Percentiles rank a stretch among this genome's conserved stretches.
phyloP scores from a whole-genome alignment of 108 stramenopile species.

The Pseudonitzschia multistriata region DNA sequence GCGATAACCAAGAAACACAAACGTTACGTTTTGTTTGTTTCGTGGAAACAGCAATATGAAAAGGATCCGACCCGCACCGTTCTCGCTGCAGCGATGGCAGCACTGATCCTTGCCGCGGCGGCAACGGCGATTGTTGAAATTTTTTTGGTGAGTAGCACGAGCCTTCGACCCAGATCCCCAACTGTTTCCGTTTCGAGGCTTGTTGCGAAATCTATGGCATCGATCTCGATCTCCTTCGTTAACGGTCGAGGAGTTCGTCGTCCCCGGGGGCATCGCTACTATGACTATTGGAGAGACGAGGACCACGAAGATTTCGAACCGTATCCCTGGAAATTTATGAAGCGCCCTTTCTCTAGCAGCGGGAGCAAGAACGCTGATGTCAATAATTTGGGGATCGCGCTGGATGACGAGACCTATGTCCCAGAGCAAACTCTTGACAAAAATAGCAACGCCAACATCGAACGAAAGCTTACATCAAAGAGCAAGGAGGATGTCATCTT shows the following conservation, averaged over 20 bases:
- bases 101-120: background rate
- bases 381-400: background rate
- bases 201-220: background rate
- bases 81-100: background rate
- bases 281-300: slow-evolving; percentile 4
- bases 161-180: background rate
- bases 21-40: background rate
- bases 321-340: slow-evolving; percentile 22
- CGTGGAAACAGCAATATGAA: background rate
- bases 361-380: background rate
- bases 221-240: too few relatives aligned
- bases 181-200: background rate
- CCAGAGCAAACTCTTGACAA: background rate
- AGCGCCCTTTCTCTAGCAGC: slow-evolving; percentile 11
- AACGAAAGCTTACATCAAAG: background rate
- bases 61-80: background rate
- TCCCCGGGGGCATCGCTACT: slow-evolving; percentile 3
- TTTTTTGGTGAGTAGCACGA: too few relatives aligned
- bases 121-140: background rate
- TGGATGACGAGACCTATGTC: background rate
- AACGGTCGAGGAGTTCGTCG: background rate
- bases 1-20: background rate
- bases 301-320: slow-evolving; percentile 1
- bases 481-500: slow-evolving; percentile 19
- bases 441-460: background rate